Conservation (phyloP, 148 eudicot species). For the Chenopodium suecicum region DNA sequence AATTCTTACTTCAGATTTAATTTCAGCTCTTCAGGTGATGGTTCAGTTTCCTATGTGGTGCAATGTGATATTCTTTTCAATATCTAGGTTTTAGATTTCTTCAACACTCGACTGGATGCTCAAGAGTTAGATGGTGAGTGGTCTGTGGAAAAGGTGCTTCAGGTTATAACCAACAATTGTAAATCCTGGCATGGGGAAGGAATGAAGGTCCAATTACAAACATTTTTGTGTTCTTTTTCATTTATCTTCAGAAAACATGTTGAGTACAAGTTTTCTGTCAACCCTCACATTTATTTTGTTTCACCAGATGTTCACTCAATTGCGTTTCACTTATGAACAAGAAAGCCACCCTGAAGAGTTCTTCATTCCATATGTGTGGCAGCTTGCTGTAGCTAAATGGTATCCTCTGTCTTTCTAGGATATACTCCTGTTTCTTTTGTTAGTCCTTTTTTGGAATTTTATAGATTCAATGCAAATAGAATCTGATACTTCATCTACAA, state of each 20-base stretch:
- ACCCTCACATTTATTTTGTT: not conserved
- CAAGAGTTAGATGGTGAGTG: slow-evolving; percentile 73
- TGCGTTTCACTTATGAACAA: slow-evolving; percentile 96
- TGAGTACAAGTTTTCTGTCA: not conserved
- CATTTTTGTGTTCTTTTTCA: not conserved
- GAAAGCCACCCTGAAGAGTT: slow-evolving; percentile 97
- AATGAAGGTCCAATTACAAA: slow-evolving; percentile 59
- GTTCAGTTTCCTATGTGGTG: not conserved
- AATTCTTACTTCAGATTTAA: not conserved
- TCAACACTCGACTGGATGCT: slow-evolving; percentile 90
- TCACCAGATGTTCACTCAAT: slow-evolving; percentile 74
- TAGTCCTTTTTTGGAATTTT: too few relatives aligned
- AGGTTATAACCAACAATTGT: slow-evolving; percentile 68
- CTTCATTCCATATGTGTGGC: slow-evolving; percentile 97
- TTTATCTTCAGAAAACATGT: not conserved
- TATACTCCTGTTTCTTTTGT: too few relatives aligned
- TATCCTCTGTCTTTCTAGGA: slow-evolving; percentile 19
- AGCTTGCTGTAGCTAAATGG: slow-evolving; percentile 73
- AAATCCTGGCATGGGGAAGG: slow-evolving; percentile 97
- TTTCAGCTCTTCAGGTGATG: not conserved
- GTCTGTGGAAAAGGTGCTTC: slow-evolving; percentile 96
- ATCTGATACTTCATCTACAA: too few relatives aligned
- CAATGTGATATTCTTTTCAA: not conserved
- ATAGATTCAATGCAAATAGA: too few relatives aligned
- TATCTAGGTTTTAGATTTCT: slow-evolving; percentile 79